A percentile compares a stretch with the other conserved stretches of the same genome.
Evolutionary conservation across 495 filamentous ascomycete genomes (phyloP).

Genomic region (Rhizodiscina lignyota): DNA sequence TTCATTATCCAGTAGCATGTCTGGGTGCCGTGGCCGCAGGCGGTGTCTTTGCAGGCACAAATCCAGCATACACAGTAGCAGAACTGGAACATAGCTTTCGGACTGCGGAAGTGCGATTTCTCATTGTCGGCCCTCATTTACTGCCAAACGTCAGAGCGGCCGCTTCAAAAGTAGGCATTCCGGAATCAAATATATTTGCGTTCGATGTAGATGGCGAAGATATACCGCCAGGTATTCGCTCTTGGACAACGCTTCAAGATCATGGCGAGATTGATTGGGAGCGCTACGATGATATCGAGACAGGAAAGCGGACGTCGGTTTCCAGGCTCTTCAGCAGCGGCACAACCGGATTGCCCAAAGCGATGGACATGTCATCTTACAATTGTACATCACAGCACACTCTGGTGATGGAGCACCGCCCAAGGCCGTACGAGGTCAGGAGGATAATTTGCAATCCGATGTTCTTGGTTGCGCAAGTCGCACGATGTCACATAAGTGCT

Average conservation of each 20-base stretch:
- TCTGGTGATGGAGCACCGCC: slow-evolving; percentile 22
- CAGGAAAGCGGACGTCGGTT: slow-evolving; percentile 3
- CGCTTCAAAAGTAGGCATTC: slow-evolving; percentile 1
- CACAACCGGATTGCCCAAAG: slow-evolving; percentile 42
- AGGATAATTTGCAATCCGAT: slow-evolving; percentile 38
- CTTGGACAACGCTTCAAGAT: slow-evolving; percentile 5
- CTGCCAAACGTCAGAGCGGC: slow-evolving; percentile 1
- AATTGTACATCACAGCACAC: slow-evolving; percentile 35
- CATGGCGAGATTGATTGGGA: slow-evolving; percentile 9
- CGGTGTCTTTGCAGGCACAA: slow-evolving; percentile 56
- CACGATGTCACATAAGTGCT: slow-evolving; percentile 28
- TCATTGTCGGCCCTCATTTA: slow-evolving; percentile 8
- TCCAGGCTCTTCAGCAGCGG: slow-evolving; percentile 23
- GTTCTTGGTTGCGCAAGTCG: slow-evolving; percentile 42
- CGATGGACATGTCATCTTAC: slow-evolving; percentile 30
- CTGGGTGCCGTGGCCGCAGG: slow-evolving; percentile 55
- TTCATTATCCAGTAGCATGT: slow-evolving; percentile 35
- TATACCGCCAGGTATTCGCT: slow-evolving; percentile 4
- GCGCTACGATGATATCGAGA: slow-evolving; percentile 5
- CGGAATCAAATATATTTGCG: slow-evolving; percentile 2
- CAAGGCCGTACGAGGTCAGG: slow-evolving; percentile 16
- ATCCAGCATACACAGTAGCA: slow-evolving; percentile 44
- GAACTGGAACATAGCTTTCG: slow-evolving; percentile 54
- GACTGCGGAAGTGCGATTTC: slow-evolving; percentile 40
- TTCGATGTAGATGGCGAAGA: slow-evolving; percentile 18